Percentiles rank a stretch among this genome's conserved stretches.
Evolutionary conservation across 2,329 filamentous ascomycete genomes (phyloP).

Genomic region (Aspergillus piperis): DNA sequence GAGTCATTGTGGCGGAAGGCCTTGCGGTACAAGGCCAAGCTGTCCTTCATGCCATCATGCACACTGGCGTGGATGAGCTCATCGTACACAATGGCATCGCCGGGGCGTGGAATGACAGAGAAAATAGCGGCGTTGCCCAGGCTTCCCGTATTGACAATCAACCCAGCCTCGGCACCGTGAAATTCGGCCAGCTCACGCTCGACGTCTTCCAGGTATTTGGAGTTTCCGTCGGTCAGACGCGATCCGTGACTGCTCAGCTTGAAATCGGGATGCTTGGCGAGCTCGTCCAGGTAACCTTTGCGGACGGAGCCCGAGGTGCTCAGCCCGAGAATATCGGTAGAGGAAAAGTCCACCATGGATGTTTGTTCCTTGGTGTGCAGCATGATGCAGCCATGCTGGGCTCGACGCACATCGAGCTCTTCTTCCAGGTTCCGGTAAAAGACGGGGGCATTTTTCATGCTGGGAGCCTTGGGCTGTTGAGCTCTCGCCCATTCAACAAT

Average conservation of each 20-base stretch:
- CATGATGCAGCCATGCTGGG: background rate
- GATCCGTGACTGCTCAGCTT: constrained; percentile 7
- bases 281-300: constrained; percentile 10
- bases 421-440: constrained; percentile 1
- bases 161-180: constrained; percentile 52
- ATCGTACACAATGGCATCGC: constrained; percentile 63
- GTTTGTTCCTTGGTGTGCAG: background rate
- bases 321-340: constrained; percentile 16
- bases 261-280: constrained; percentile 10
- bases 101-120: constrained; percentile 52
- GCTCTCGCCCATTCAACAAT: background rate
- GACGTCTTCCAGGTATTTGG: constrained; percentile 28
- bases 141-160: constrained; percentile 59
- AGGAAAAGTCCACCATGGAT: constrained; percentile 11
- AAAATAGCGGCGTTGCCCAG: constrained; percentile 60
- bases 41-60: constrained; percentile 67
- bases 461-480: background rate
- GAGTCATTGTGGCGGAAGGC: constrained; percentile 14
- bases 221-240: constrained; percentile 12
- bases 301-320: constrained; percentile 3
- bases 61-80: constrained; percentile 69
- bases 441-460: background rate
- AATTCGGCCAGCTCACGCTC: constrained; percentile 55
- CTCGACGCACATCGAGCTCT: background rate
- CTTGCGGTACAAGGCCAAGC: constrained; percentile 47